Percentiles rank a stretch among this genome's conserved stretches.
Conservation (phyloP, 495 filamentous ascomycete species). For the Penicillium goetzii region DNA sequence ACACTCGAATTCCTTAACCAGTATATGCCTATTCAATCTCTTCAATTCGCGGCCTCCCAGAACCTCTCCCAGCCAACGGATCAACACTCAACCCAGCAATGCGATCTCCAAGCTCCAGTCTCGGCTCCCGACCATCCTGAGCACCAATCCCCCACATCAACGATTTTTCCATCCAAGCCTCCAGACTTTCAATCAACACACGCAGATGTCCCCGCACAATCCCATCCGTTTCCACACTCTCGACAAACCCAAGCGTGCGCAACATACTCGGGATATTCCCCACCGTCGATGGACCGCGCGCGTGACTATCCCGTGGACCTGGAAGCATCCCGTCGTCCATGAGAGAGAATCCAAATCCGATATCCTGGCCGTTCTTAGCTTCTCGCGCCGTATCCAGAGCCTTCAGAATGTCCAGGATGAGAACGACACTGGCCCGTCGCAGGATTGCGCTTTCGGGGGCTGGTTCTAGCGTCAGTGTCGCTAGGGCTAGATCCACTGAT, state of each 20-base stretch:
- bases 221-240: slow-evolving; percentile 69
- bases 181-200: slow-evolving; percentile 71
- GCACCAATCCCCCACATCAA: slow-evolving; percentile 48
- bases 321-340: slow-evolving; percentile 24
- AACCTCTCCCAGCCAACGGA: slow-evolving; percentile 37
- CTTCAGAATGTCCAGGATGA: slow-evolving; percentile 68
- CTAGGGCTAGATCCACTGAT: slow-evolving; percentile 68
- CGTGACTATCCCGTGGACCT: neutral
- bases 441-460: slow-evolving; percentile 69
- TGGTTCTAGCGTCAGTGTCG: slow-evolving; percentile 67
- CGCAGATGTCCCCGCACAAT: slow-evolving; percentile 73
- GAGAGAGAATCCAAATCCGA: slow-evolving; percentile 65
- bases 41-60: slow-evolving; percentile 49
- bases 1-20: neutral
- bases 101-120: slow-evolving; percentile 38
- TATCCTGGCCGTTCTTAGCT: slow-evolving; percentile 42
- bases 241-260: slow-evolving; percentile 66
- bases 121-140: slow-evolving; percentile 30
- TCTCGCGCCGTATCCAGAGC: slow-evolving; percentile 63
- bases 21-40: slow-evolving; percentile 52
- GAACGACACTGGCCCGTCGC: slow-evolving; percentile 69
- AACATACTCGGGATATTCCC: slow-evolving; percentile 64
- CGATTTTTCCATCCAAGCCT: slow-evolving; percentile 67
- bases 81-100: slow-evolving; percentile 47
- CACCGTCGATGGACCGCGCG: slow-evolving; percentile 34